Base-by-base conservation (phyloP, 176 grass and related monocot species). In the Carex parvula region DNA sequence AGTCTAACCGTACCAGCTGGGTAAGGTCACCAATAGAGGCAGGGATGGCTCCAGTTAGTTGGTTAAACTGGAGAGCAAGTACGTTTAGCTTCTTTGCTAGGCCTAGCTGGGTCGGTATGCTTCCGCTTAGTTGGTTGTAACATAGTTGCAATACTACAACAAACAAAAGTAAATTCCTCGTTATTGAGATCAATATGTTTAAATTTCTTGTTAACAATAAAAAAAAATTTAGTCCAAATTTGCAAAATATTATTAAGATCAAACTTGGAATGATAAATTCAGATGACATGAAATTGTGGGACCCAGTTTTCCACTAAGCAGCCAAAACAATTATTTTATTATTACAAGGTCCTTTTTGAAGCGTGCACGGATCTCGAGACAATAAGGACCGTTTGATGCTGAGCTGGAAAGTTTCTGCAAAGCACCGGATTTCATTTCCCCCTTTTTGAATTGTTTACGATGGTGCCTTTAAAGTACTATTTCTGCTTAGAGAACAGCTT, bases 111-210 rank as follows among this genome's bases (percentile, higher is more conserved):
- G 79, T 90, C 3, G 96, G 96, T 84, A 98, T 84, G 83, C 93
- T 92, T 83, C 91, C 89, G 22, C 85, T 89, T 3, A 98, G 59
- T 69, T 89, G 81, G 81, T 95, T 95, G 79, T 98, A 92, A 12
- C 92, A 89, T 5, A 98, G 86, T 88, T 93, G 91, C 86, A 98
- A 86, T 2, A 98, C 89, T 95, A 79, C 54, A 93, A n/a, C 15
- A 58, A 84, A 14, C 20, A 14, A 75, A 33, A 85, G 14, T 54
- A 46, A 70, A 74, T 44, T 62, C 2, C 58, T 18, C 60, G 60
- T 64, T 69, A 73, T 85, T 79, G 39, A 85, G 6, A 53, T 79
- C 82, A 12, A 41, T 35, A 80, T 69, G 20, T 64, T 70, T 84
- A 16, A 52, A 55, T 44, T 75, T 71, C 2, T 71, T 29, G 18